Conservation (phyloP, 768 basidiomycete species). For the Mycena venus region DNA sequence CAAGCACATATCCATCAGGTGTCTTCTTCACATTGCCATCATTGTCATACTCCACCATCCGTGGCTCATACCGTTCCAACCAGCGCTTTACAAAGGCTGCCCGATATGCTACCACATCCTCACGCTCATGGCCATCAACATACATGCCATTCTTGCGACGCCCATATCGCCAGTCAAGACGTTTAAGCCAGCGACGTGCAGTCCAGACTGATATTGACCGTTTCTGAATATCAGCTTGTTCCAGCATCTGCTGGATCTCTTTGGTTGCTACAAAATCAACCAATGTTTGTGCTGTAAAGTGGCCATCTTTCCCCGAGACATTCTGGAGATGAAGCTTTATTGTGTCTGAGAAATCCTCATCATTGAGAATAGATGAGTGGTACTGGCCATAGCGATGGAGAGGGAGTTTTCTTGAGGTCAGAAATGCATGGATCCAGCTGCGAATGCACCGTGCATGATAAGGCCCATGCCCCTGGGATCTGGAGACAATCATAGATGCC, state of each 20-base stretch:
- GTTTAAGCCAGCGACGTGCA: too few relatives aligned
- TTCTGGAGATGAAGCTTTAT: conserved; percentile 1
- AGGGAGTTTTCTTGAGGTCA: neutral
- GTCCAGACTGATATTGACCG: conserved; percentile 12
- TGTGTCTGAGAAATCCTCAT: neutral
- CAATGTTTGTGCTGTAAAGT: conserved; percentile 5
- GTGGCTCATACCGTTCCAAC: conserved; percentile 13
- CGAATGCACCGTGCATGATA: conserved; percentile 9
- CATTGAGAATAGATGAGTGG: conserved; percentile 6
- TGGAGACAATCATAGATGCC: conserved; percentile 33
- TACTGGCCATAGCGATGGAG: conserved; percentile 9
- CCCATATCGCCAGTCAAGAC: conserved; percentile 23
- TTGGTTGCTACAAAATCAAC: conserved; percentile 4
- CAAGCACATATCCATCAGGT: neutral
- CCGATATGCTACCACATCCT: conserved; percentile 28
- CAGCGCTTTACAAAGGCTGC: too few relatives aligned
- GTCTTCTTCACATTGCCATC: conserved; percentile 11
- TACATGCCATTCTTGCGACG: conserved; percentile 31
- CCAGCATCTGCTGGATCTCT: neutral
- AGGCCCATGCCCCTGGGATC: conserved; percentile 24
- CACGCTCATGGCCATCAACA: conserved; percentile 21
- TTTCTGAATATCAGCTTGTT: conserved; percentile 8
- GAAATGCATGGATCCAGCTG: conserved; percentile 14
- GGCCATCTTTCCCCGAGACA: neutral
- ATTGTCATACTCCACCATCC: conserved; percentile 19